phyloP scores from a whole-genome alignment of 2,329 filamentous ascomycete species.

The Immersiporthe knoxdaviesiana region DNA sequence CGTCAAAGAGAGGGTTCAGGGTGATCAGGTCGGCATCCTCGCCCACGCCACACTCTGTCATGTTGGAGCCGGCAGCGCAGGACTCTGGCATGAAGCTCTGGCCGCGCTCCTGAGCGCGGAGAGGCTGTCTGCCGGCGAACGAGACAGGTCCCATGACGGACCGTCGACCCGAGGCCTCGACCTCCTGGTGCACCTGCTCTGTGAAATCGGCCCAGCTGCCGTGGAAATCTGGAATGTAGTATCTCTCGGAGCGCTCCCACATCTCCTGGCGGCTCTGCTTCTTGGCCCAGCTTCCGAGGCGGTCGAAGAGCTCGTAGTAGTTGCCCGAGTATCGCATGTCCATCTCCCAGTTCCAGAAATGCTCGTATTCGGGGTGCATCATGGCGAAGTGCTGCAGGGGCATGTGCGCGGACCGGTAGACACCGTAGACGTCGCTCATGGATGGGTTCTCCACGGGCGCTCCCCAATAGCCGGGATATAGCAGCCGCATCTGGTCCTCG shows the following conservation, averaged over 20 bases:
- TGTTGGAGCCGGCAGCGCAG: constrained; percentile 57
- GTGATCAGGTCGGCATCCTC: constrained; percentile 78
- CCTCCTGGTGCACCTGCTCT: constrained; percentile 65
- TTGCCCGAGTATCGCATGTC: constrained; percentile 68
- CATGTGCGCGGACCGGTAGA: constrained; percentile 68
- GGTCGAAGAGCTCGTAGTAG: constrained; percentile 74
- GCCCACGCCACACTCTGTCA: constrained; percentile 63
- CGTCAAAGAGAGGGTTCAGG: constrained; percentile 76
- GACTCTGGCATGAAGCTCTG: constrained; percentile 57
- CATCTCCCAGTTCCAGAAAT: constrained; percentile 75
- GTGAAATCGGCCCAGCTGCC: constrained; percentile 75
- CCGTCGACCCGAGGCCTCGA: constrained; percentile 51
- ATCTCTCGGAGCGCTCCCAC: constrained; percentile 77
- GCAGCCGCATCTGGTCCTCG: constrained; percentile 78
- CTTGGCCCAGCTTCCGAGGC: constrained; percentile 67
- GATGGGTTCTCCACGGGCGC: constrained; percentile 65
- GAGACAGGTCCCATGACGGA: constrained; percentile 71
- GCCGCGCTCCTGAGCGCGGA: constrained; percentile 56
- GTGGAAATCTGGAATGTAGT: constrained; percentile 74
- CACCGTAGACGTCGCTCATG: constrained; percentile 65
- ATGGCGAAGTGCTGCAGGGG: constrained; percentile 67
- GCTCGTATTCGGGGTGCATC: constrained; percentile 65
- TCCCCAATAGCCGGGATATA: constrained; percentile 74
- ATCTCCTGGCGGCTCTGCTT: constrained; percentile 71
- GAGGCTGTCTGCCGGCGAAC: constrained; percentile 51